A percentile compares a stretch with the other conserved stretches of the same genome.
These are phyloP conservation scores for Fusarium sambucinum DNA, from an alignment of 2,329 filamentous ascomycete species.

Conservation along the genomic window DNA sequence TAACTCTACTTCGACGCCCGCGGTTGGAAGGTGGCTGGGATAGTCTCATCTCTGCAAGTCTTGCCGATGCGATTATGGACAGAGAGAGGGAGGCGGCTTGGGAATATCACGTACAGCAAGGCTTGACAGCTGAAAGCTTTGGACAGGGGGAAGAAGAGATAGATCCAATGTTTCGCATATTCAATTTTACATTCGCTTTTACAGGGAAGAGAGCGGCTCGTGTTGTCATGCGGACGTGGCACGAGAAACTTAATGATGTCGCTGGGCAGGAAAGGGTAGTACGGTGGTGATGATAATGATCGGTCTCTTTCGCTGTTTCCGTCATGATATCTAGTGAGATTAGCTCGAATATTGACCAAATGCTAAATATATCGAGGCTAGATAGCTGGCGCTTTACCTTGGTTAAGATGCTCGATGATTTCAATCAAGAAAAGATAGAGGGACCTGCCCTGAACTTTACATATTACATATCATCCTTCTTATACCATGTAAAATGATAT, in stretches of 20 bases:
- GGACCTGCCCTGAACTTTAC: no score
- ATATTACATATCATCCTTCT: no score
- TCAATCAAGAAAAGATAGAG: no score
- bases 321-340: no score
- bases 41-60: constrained; percentile 12
- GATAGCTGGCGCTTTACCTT: no score
- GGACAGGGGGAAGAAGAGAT: background rate
- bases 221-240: constrained; percentile 14
- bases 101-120: background rate
- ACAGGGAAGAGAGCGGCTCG: constrained; percentile 2
- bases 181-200: constrained; percentile 17
- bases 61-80: constrained; percentile 16
- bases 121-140: no score
- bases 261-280: background rate
- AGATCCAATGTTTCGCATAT: constrained; percentile 24
- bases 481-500: no score
- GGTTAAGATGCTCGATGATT: no score
- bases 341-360: no score
- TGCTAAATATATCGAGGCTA: no score
- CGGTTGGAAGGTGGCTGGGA: constrained; percentile 14
- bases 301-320: no score
- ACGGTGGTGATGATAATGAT: no score
- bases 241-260: background rate
- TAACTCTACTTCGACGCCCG: background rate
- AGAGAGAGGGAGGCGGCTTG: constrained; percentile 8